Percentiles rank a stretch among this genome's conserved stretches.
Conservation (phyloP, 73 alveolate species). For the Symbiodinium natans region DNA sequence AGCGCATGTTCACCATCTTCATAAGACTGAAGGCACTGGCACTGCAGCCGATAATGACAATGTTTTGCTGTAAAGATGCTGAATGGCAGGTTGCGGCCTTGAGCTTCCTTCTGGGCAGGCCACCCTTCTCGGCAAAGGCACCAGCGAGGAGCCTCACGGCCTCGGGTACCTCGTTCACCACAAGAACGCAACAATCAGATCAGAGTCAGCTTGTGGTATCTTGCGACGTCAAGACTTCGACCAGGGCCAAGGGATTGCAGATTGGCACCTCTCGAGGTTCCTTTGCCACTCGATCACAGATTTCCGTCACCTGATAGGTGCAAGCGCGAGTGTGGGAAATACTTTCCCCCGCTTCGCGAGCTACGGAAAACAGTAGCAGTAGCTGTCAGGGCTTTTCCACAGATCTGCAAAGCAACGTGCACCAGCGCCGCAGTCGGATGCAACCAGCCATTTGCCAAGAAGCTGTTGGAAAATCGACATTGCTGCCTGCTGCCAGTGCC, state of each 20-base stretch:
- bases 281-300: constrained; percentile 79
- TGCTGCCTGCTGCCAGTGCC: constrained; percentile 79
- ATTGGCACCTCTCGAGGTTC: constrained; percentile 60
- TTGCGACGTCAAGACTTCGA: too few species aligned
- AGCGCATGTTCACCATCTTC: neutral
- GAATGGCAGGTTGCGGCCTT: too few species aligned
- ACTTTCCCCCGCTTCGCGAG: too few species aligned
- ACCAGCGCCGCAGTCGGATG: too few species aligned
- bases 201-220: neutral
- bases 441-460: too few species aligned
- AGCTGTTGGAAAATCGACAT: constrained; percentile 55
- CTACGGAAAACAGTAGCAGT: neutral
- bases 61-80: too few species aligned
- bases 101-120: constrained; percentile 46
- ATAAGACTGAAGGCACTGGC: neutral
- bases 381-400: neutral
- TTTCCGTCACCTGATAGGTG: constrained; percentile 50
- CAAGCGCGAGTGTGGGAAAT: neutral
- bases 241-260: neutral
- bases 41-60: too few species aligned
- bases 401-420: neutral
- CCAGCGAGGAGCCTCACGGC: constrained; percentile 74
- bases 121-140: constrained; percentile 56
- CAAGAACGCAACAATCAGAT: neutral
- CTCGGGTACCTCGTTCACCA: neutral